Conservation (phyloP, 345 rosid species). For the Litchi chinensis region DNA sequence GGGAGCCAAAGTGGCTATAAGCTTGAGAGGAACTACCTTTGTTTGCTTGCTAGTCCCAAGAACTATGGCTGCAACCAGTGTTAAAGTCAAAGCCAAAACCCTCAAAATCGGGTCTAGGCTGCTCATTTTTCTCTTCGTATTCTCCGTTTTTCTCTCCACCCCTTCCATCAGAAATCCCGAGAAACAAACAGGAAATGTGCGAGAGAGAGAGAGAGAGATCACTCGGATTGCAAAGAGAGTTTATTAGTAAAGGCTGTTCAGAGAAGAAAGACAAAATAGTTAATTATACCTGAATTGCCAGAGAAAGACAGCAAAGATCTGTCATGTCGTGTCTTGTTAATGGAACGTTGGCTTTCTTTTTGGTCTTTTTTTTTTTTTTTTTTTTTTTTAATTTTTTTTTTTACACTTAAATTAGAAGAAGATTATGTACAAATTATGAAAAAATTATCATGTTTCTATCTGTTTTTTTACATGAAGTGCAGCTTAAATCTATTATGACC, state of each 20-base stretch:
- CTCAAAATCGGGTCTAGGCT: constrained; percentile 40
- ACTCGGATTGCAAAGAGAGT: neutral
- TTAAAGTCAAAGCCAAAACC: constrained; percentile 49
- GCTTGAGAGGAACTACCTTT: constrained; percentile 38
- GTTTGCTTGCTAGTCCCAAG: constrained; percentile 58
- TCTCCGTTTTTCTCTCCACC: constrained; percentile 31
- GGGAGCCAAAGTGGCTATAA: constrained; percentile 53
- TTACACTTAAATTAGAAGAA: too few relatives aligned
- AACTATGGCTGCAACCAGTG: constrained; percentile 47
- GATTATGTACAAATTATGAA: too few relatives aligned
- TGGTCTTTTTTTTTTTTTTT: too few relatives aligned
- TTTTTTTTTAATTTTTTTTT: too few relatives aligned
- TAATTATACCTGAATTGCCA: neutral
- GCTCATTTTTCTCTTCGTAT: constrained; percentile 5
- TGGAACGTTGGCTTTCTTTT: too few relatives aligned
- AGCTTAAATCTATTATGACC: too few relatives aligned
- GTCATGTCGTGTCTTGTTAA: too few relatives aligned
- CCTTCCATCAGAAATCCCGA: constrained; percentile 16
- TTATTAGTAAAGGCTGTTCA: neutral
- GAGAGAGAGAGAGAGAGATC: neutral
- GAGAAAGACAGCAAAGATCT: too few relatives aligned
- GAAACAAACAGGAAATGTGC: neutral
- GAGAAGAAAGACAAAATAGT: neutral
- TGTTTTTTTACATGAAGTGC: too few relatives aligned
- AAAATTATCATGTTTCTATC: too few relatives aligned